These are phyloP conservation scores for Perkinsus marinus DNA, from an alignment of 169 alveolate genomes.

Conservation along the genomic window DNA sequence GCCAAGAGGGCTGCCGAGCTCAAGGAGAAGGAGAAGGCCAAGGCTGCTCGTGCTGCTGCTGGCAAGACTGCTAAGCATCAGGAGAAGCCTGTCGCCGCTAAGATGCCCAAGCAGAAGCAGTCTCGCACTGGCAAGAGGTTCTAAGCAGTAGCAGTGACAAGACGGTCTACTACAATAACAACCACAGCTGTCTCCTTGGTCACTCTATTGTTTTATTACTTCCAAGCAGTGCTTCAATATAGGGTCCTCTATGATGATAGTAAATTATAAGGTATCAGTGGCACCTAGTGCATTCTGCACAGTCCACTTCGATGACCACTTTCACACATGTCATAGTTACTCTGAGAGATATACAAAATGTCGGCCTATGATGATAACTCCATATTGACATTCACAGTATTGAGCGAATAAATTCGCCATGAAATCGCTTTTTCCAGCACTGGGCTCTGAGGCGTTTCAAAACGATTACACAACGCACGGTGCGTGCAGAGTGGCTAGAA, in stretches of 20 bases:
- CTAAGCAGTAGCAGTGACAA: background rate
- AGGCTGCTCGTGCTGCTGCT: conserved; percentile 27
- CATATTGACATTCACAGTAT: background rate
- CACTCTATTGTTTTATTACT: background rate
- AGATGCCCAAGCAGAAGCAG: background rate
- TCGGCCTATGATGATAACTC: background rate
- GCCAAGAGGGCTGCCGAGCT: background rate
- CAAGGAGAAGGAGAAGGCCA: conserved; percentile 9
- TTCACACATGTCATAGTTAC: background rate
- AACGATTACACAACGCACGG: background rate
- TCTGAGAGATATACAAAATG: background rate
- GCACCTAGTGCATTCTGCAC: background rate
- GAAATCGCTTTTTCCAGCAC: background rate
- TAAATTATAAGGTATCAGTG: background rate
- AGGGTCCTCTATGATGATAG: background rate
- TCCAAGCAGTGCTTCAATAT: background rate
- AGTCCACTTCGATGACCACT: background rate
- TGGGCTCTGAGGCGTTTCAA: background rate
- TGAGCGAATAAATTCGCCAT: background rate
- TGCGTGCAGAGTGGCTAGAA: background rate
- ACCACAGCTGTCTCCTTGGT: background rate
- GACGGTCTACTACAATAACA: background rate
- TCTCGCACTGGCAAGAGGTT: background rate
- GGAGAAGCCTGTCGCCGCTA: conserved; percentile 3
- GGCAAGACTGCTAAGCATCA: conserved; percentile 14